Conservation (phyloP, 2,329 filamentous ascomycete genomes). For the Trichoderma oligosporum region DNA sequence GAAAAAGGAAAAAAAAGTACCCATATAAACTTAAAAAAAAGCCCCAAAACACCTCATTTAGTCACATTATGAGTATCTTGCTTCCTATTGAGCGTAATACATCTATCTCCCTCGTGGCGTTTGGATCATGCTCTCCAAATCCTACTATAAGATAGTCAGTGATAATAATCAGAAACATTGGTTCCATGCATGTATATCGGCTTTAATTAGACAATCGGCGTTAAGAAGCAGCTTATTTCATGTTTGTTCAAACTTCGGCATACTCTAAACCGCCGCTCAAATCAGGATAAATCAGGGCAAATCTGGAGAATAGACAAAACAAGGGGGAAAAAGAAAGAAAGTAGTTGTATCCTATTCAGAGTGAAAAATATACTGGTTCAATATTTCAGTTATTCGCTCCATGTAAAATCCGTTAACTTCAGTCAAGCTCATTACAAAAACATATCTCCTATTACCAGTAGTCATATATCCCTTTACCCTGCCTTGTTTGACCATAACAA, state of each 20-base stretch:
- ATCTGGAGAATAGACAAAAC: no score
- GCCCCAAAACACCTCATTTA: no score
- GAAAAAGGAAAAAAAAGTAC: no score
- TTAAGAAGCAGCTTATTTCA: no score
- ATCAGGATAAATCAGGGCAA: no score
- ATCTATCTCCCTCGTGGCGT: background rate
- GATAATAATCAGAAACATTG: background rate
- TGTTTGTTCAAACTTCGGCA: no score
- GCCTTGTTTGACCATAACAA: background rate
- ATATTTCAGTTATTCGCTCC: background rate
- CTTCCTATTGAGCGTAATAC: background rate
- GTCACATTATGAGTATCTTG: background rate
- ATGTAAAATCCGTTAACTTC: conserved; percentile 9
- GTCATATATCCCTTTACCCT: background rate
- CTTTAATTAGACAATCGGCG: background rate
- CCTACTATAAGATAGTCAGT: background rate
- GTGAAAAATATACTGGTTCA: background rate
- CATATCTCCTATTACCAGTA: background rate
- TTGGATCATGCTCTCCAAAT: background rate
- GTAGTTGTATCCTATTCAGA: background rate
- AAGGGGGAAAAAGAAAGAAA: background rate
- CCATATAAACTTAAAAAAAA: no score
- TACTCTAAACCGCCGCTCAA: no score
- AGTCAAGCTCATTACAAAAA: conserved; percentile 6
- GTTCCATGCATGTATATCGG: background rate